Base-by-base conservation (phyloP, 768 basidiomycete genomes). In the Tylopilus sp. region DNA sequence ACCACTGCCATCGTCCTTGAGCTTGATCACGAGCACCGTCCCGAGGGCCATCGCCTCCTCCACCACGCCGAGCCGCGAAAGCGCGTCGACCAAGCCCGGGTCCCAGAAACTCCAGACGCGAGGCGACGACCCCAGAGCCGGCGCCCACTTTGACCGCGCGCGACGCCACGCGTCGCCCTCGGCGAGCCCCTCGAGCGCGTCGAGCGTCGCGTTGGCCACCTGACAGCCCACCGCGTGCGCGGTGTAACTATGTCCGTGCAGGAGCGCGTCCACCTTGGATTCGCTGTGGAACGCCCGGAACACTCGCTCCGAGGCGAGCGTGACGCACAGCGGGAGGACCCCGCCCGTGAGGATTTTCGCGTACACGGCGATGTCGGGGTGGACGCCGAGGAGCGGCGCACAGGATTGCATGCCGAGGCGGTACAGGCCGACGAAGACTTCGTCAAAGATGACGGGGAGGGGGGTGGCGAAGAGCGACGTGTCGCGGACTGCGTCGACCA, bases 201-300 rank as follows among this genome's bases (percentile, higher is more conserved):
- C 74, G 37, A 98, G 74, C 4, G 93, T 82, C 69, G 85, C 82
- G 59, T 86, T 86, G 1, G 96, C 96, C 13, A 97, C 90, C 57
- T 89, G 86, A 69, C 96, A 98, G 1, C 93, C 96, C 34, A 97
- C 78, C 0, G 96, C 83, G 66, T 97, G 91, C 3, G 96, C 96
- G 0, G 92, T 97, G 68, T 98, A 98, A 52, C 89, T 92, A 68
- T 98, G 96, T 0, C 96, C 96, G 56, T 98, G 96, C 3, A 98
- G 74, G 14, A 98, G 74, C 16, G 96, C 93, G 55, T 89, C 82
- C n/a, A 78, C 79, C 68, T 98, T 98, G 31, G 76, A 77, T 30
- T 80, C 77, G 30, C 89, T 80, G 33, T 80, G 71, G 72, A 98
- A 98, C 1, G 89, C 84, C 21, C 79, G 68, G 75, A 94, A 98